Evolutionary conservation across 2,329 filamentous ascomycete species (phyloP), one percentile per base, ranked within the genome.

Genomic region (Xylariaceae sp.): DNA sequence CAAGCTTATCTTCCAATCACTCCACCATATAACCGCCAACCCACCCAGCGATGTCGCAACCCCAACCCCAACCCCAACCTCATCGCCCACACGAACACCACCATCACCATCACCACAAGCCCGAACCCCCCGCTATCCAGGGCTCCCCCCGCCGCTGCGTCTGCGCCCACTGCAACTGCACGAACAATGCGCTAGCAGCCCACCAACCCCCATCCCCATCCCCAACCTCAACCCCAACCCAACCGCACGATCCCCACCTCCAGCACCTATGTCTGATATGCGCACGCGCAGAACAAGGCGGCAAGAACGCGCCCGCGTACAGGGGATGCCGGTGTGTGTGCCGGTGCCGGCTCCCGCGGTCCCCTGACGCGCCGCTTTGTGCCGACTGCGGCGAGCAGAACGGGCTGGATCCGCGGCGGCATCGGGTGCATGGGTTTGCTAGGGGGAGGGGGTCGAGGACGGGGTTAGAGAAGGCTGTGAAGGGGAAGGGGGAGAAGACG

Each of bases 261-360:
- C n/a, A n/a, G n/a, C n/a, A n/a, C n/a, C n/a, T 58, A 9, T 62
- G 60, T 26, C 48, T 61, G 3, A 40, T 51, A 2, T 64, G 62
- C 53, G 57, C 56, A 41, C 50, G 40, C 23, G 51, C 46, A n/a
- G 48, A 54, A 7, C 21, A 59, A 3, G 52, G 57, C 48, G 51
- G 53, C 18, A 64, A 62, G 52, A 62, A 56, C 20, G 16, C 40
- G 3, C 49, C 50, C 7, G 21, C 44, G 1, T 63, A 64, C 40
- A 9, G 7, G 16, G 48, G 43, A 2, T 64, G 62, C 48, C 46
- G 40, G 26, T 64, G 60, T 43, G 48, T 50, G 18, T 65, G 60
- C 32, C 48, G 45, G 40, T 65, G 60, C 44, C 52, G 45, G 41
- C 46, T 58, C n/a, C 41, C 60, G 44, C 47, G 57, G 3, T 41